Percentiles rank a stretch among this genome's conserved stretches.
Evolutionary conservation across 2,329 filamentous ascomycete species (phyloP).

Genomic region (Nectriaceae sp.): DNA sequence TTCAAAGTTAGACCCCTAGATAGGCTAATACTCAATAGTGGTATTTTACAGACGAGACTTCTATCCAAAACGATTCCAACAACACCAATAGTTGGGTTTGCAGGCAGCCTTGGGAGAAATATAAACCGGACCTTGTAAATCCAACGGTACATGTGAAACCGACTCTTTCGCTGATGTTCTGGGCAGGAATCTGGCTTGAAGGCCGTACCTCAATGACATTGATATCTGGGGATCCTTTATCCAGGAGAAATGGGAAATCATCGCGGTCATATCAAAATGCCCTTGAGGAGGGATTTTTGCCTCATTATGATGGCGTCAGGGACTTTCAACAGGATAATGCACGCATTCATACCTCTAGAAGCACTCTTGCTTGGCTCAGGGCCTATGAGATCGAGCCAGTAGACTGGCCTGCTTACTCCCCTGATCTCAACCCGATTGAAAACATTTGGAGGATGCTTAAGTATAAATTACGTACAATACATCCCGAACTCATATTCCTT

Average conservation of each 20-base stretch:
- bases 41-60: background rate
- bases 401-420: background rate
- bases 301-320: background rate
- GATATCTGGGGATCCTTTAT: too few relatives aligned
- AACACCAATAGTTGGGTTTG: background rate
- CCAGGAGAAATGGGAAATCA: background rate
- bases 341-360: background rate
- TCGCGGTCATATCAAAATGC: background rate
- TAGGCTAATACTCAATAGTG: background rate
- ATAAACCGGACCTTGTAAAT: background rate
- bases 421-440: constrained; percentile 3
- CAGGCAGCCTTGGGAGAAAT: background rate
- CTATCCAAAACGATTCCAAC: background rate
- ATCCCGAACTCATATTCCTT: background rate
- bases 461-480: background rate
- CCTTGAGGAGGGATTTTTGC: background rate
- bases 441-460: constrained; percentile 1
- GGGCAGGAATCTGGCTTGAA: background rate
- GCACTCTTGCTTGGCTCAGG: background rate
- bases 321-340: constrained; percentile 1
- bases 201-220: background rate
- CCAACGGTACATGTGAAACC: background rate
- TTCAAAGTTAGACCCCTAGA: background rate
- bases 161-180: background rate
- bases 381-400: background rate